Conservation (phyloP, 495 filamentous ascomycete genomes). For the Beverwykella pulmonaria region DNA sequence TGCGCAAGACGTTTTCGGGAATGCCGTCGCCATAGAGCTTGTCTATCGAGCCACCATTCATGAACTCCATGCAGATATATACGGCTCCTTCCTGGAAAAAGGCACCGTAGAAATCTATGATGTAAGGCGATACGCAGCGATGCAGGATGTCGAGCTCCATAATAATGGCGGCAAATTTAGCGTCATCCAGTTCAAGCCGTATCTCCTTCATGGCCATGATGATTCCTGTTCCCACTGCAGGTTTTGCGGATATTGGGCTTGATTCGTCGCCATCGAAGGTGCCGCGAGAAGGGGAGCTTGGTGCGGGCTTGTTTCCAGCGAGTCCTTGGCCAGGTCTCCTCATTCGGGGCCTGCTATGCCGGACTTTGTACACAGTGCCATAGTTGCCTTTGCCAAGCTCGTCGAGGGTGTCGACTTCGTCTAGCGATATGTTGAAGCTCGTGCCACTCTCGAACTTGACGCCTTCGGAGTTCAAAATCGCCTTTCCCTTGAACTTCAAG, state of each 20-base stretch:
- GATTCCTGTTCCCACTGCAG: slow-evolving; percentile 55
- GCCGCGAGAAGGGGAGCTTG: slow-evolving; percentile 36
- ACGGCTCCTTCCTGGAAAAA: slow-evolving; percentile 99
- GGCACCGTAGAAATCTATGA: slow-evolving; percentile 97
- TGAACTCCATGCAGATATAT: slow-evolving; percentile 99
- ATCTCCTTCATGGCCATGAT: slow-evolving; percentile 99
- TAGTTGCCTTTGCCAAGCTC: slow-evolving; percentile 99
- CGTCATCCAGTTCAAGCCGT: slow-evolving; percentile 92
- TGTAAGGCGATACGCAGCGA: slow-evolving; percentile 90
- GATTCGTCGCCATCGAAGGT: slow-evolving; percentile 17
- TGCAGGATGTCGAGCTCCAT: slow-evolving; percentile 98
- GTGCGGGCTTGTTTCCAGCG: slow-evolving; percentile 55
- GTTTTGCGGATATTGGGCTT: slow-evolving; percentile 31
- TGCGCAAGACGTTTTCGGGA: slow-evolving; percentile 83
- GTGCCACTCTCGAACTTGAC: slow-evolving; percentile 89
- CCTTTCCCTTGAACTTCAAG: slow-evolving; percentile 91
- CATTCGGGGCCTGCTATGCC: slow-evolving; percentile 77
- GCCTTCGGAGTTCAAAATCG: slow-evolving; percentile 80
- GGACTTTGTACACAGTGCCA: slow-evolving; percentile 94
- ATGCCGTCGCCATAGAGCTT: slow-evolving; percentile 94
- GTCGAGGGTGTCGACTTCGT: slow-evolving; percentile 92
- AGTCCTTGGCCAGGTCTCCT: slow-evolving; percentile 80
- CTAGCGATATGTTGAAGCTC: slow-evolving; percentile 90
- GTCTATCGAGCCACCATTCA: slow-evolving; percentile 99
- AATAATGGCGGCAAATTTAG: slow-evolving; percentile 94